Percentiles rank a stretch among this genome's conserved stretches.
These are phyloP conservation scores for Phialocephala sp. DNA, from an alignment of 2,329 filamentous ascomycete species.

Conservation along the genomic window DNA sequence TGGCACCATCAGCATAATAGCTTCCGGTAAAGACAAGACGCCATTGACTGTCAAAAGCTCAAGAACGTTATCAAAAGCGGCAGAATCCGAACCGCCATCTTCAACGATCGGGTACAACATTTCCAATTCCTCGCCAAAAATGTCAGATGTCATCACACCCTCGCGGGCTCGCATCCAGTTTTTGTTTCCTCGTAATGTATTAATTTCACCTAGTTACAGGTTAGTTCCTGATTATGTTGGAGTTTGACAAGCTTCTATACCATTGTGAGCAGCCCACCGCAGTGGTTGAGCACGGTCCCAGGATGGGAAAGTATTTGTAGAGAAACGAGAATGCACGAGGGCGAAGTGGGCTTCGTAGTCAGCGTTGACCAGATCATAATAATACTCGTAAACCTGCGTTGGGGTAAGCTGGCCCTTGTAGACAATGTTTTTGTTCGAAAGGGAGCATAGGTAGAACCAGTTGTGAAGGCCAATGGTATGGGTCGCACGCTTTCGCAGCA, in stretches of 20 bases:
- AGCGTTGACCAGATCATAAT: constrained; percentile 94
- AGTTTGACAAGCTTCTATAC: constrained; percentile 50
- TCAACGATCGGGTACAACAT: constrained; percentile 92
- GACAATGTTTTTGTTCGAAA: constrained; percentile 97
- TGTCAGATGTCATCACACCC: constrained; percentile 89
- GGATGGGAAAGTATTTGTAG: constrained; percentile 96
- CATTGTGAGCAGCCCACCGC: constrained; percentile 97
- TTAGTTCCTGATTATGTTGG: constrained; percentile 39
- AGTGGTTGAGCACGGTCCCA: constrained; percentile 98
- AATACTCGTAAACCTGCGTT: constrained; percentile 96
- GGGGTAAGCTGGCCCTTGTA: constrained; percentile 98
- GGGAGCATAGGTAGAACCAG: constrained; percentile 97
- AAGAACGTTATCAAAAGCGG: constrained; percentile 95
- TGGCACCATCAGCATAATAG: constrained; percentile 98
- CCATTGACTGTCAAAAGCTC: constrained; percentile 95
- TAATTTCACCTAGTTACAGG: constrained; percentile 73
- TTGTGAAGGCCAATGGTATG: constrained; percentile 95
- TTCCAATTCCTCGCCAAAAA: constrained; percentile 93
- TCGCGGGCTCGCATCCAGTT: constrained; percentile 99
- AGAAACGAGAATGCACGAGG: constrained; percentile 95
- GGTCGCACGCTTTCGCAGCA: constrained; percentile 92
- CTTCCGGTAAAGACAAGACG: constrained; percentile 91
- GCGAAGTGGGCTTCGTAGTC: constrained; percentile 98
- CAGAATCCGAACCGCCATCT: constrained; percentile 94
- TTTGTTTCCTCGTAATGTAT: constrained; percentile 96